phyloP scores from a whole-genome alignment of 2,329 filamentous ascomycete genomes.

The Neurospora sp. region DNA sequence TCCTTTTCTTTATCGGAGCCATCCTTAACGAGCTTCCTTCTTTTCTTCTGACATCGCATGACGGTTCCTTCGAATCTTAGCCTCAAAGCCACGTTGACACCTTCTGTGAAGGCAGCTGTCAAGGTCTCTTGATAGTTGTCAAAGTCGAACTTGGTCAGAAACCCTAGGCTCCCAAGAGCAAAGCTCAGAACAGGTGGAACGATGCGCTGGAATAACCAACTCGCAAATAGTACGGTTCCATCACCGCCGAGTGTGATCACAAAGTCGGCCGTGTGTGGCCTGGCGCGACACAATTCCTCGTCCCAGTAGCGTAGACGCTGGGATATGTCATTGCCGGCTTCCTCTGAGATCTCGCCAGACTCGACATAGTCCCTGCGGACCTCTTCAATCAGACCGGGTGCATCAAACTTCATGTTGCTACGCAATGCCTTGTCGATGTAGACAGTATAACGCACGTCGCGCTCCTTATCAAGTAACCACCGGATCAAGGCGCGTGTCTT shows the following conservation, averaged over 20 bases:
- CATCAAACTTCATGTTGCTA: conserved; percentile 64
- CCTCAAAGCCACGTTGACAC: conserved; percentile 79
- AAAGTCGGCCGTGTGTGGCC: conserved; percentile 87
- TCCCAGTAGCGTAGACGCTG: conserved; percentile 73
- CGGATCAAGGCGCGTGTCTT: conserved; percentile 67
- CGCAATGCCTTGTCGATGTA: conserved; percentile 73
- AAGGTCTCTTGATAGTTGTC: conserved; percentile 61
- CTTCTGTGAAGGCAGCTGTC: conserved; percentile 63
- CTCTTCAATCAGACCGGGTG: conserved; percentile 55
- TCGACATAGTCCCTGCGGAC: conserved; percentile 34
- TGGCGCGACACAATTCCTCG: conserved; percentile 62
- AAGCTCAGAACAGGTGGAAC: conserved; percentile 92
- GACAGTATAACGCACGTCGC: conserved; percentile 61
- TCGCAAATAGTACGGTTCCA: conserved; percentile 92
- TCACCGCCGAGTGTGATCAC: conserved; percentile 87
- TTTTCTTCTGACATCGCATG: conserved; percentile 63
- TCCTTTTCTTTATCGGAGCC: not conserved
- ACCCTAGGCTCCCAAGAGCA: conserved; percentile 81
- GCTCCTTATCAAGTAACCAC: conserved; percentile 70
- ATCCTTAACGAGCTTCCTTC: conserved; percentile 16
- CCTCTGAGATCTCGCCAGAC: conserved; percentile 21
- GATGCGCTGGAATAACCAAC: conserved; percentile 92
- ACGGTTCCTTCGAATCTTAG: conserved; percentile 88
- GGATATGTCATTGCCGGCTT: conserved; percentile 28
- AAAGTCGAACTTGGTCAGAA: conserved; percentile 95